A percentile compares a stretch with the other conserved stretches of the same genome.
These are phyloP conservation scores for Triangularia verruculosa DNA, from an alignment of 2,329 filamentous ascomycete genomes.

Conservation along the genomic window DNA sequence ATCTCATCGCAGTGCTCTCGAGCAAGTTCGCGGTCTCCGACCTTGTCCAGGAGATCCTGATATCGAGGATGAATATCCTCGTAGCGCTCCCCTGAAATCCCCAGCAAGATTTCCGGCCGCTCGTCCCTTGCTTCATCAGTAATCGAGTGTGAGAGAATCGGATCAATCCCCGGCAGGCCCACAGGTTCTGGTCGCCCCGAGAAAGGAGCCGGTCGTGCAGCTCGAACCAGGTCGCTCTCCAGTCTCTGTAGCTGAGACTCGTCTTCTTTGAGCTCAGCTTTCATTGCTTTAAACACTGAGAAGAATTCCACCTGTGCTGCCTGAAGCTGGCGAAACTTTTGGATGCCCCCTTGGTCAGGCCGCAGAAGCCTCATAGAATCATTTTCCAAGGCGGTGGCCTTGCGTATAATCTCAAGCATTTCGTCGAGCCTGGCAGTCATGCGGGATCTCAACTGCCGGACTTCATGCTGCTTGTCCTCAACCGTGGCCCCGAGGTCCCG, in stretches of 20 bases:
- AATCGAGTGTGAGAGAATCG: neutral
- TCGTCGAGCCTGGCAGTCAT: slow-evolving; percentile 36
- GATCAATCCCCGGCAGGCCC: neutral
- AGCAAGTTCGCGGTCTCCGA: slow-evolving; percentile 46
- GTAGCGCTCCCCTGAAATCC: slow-evolving; percentile 28
- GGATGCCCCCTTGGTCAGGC: slow-evolving; percentile 35
- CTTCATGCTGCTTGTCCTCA: slow-evolving; percentile 9
- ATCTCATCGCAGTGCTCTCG: slow-evolving; percentile 48
- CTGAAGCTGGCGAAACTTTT: slow-evolving; percentile 37
- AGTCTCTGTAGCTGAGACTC: slow-evolving; percentile 25
- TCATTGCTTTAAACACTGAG: slow-evolving; percentile 35
- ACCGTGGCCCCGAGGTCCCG: slow-evolving; percentile 14
- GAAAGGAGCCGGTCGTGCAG: neutral
- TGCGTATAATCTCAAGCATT: slow-evolving; percentile 33
- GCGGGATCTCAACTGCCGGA: slow-evolving; percentile 17
- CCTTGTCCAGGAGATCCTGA: slow-evolving; percentile 40
- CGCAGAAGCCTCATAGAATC: slow-evolving; percentile 40
- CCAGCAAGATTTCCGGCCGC: slow-evolving; percentile 23
- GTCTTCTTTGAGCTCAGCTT: slow-evolving; percentile 19
- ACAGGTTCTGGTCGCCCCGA: neutral
- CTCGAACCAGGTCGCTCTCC: slow-evolving; percentile 39
- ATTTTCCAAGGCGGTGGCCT: slow-evolving; percentile 39
- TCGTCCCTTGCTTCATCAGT: neutral
- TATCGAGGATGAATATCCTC: slow-evolving; percentile 48
- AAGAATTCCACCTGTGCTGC: slow-evolving; percentile 39